Percentiles rank a stretch among this genome's conserved stretches.
Conservation (phyloP, 139 green algal species). For the Chlamydomonas eustigma region DNA sequence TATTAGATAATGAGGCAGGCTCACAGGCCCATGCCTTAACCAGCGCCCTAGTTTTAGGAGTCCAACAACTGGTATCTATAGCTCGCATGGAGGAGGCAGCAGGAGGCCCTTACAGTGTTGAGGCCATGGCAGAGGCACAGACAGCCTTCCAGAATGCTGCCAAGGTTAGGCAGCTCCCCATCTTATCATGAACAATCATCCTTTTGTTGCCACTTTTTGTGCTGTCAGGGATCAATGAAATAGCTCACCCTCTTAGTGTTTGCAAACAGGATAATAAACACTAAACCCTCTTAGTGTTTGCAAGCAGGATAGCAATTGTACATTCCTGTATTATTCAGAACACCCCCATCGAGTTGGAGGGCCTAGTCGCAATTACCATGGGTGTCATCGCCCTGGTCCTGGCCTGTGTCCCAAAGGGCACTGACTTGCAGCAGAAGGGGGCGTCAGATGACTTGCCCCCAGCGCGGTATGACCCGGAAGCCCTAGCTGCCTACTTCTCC, state of each 20-base stretch:
- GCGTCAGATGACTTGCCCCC: constrained; percentile 16
- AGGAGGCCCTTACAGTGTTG: neutral
- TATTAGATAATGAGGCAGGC: constrained; percentile 17
- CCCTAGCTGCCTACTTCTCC: constrained; percentile 38
- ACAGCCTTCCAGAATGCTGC: constrained; percentile 26
- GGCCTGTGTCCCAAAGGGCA: constrained; percentile 24
- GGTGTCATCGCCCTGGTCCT: constrained; percentile 27
- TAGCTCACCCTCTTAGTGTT: too few species aligned
- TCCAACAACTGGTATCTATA: constrained; percentile 41
- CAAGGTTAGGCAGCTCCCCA: too few species aligned
- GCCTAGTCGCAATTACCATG: constrained; percentile 2
- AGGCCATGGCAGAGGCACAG: constrained; percentile 35
- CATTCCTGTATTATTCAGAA: too few species aligned
- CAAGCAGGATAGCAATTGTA: too few species aligned
- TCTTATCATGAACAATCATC: too few species aligned
- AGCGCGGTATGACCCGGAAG: constrained; percentile 32
- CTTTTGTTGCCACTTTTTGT: too few species aligned
- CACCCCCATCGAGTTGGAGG: neutral
- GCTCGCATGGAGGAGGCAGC: constrained; percentile 13
- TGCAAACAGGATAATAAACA: too few species aligned
- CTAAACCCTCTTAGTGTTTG: too few species aligned
- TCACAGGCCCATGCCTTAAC: constrained; percentile 14
- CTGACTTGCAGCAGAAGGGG: neutral
- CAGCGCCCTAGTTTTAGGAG: constrained; percentile 41
- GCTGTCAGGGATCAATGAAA: too few species aligned